Evolutionary conservation across 371 early-diverging fungal species (phyloP).

Genomic region (Smittium culicis): DNA sequence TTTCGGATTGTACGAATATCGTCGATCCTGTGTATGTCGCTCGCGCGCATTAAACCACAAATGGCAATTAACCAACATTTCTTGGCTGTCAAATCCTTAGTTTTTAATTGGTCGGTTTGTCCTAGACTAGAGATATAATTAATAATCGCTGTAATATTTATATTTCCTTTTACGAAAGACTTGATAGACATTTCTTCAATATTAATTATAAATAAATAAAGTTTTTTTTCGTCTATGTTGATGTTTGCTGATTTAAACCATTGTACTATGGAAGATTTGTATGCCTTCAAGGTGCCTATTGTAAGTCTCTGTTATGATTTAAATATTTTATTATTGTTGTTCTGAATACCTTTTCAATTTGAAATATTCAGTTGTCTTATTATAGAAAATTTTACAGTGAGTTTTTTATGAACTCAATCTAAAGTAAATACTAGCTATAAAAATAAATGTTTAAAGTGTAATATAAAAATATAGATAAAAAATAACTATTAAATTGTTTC

Average conservation of each 20-base stretch:
- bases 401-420: no score
- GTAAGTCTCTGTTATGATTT: not conserved
- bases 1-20: not conserved
- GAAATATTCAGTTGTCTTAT: no score
- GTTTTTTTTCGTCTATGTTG: not conserved
- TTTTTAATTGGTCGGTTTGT: not conserved
- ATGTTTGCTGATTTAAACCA: not conserved
- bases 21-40: conserved; percentile 2
- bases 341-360: no score
- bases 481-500: no score
- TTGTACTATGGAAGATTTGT: not conserved
- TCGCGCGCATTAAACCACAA: not conserved
- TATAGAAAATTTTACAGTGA: no score
- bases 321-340: no score
- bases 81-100: not conserved
- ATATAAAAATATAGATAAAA: no score
- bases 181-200: not conserved
- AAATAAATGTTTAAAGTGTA: no score
- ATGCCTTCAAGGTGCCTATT: not conserved
- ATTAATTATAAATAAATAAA: not conserved
- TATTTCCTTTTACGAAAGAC: not conserved
- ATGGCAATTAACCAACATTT: not conserved
- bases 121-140: not conserved
- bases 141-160: not conserved
- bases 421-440: no score